phyloP scores from a whole-genome alignment of 495 filamentous ascomycete genomes.

The Articulospora tetracladia region DNA sequence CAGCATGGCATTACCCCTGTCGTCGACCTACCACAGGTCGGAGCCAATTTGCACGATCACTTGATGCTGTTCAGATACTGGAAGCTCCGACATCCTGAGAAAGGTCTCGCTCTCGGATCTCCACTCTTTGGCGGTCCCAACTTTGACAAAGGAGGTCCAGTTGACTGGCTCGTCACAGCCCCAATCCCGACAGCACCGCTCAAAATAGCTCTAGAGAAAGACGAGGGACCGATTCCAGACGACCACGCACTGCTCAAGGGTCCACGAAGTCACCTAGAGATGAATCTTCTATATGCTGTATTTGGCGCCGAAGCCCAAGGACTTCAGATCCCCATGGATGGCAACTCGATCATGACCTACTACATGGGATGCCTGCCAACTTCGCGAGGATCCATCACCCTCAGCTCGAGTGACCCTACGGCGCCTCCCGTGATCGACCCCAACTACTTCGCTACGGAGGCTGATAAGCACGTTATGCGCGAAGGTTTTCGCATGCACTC shows the following conservation, averaged over 20 bases:
- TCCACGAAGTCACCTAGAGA: not conserved
- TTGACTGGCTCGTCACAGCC: constrained; percentile 25
- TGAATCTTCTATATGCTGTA: not conserved
- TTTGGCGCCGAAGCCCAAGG: not conserved
- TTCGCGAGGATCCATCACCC: constrained; percentile 39
- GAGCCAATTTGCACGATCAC: constrained; percentile 60
- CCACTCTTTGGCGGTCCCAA: constrained; percentile 28
- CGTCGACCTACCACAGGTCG: constrained; percentile 53
- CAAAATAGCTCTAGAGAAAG: constrained; percentile 29
- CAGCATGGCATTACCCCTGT: constrained; percentile 45
- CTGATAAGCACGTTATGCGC: constrained; percentile 40
- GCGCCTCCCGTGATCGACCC: constrained; percentile 44
- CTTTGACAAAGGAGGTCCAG: constrained; percentile 29
- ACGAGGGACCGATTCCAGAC: constrained; percentile 16
- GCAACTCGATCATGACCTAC: constrained; percentile 31
- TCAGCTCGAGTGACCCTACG: constrained; percentile 29
- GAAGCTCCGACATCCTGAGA: constrained; percentile 35
- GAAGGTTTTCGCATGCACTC: constrained; percentile 36
- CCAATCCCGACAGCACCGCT: constrained; percentile 20
- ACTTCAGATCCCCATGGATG: constrained; percentile 30
- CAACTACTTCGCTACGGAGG: constrained; percentile 34
- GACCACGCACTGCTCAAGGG: not conserved
- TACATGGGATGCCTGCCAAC: constrained; percentile 28
- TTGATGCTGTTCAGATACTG: constrained; percentile 33
- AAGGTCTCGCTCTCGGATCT: constrained; percentile 30